phyloP scores from a whole-genome alignment of 306 rosid genomes.

The Pterocarpus santalinus region DNA sequence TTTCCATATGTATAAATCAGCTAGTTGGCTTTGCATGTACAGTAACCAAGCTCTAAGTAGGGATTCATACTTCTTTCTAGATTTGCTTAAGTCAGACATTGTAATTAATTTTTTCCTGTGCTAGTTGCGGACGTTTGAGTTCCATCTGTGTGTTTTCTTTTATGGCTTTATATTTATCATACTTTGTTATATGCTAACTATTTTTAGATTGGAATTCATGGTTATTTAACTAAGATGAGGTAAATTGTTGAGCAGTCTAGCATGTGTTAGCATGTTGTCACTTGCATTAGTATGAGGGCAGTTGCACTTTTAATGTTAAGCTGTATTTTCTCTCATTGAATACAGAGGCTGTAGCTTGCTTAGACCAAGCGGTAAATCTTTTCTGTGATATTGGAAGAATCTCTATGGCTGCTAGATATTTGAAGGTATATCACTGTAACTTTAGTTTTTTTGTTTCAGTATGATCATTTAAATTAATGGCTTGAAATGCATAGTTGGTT shows the following conservation, averaged over 20 bases:
- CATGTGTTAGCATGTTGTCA: constrained; percentile 16
- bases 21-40: background rate
- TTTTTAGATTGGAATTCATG: background rate
- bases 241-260: background rate
- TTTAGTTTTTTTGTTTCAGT: constrained; percentile 27
- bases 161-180: constrained; percentile 30
- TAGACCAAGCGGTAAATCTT: constrained; percentile 78
- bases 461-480: constrained; percentile 21
- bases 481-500: constrained; percentile 12
- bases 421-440: constrained; percentile 64
- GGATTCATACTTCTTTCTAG: background rate
- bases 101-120: constrained; percentile 16
- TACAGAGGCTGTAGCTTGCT: constrained; percentile 86
- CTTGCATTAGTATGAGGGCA: constrained; percentile 25
- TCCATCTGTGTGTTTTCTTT: constrained; percentile 23
- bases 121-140: constrained; percentile 32
- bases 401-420: constrained; percentile 94
- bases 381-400: constrained; percentile 98
- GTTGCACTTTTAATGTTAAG: constrained; percentile 4
- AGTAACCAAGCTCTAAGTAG: background rate
- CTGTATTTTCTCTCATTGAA: background rate
- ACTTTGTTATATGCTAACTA: constrained; percentile 26
- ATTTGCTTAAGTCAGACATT: constrained; percentile 4
- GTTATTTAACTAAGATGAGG: constrained; percentile 12
- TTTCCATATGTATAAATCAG: constrained; percentile 18